Evolutionary conservation across 2,329 filamentous ascomycete genomes (phyloP).

Genomic region (Ophiosphaerella herpotricha): DNA sequence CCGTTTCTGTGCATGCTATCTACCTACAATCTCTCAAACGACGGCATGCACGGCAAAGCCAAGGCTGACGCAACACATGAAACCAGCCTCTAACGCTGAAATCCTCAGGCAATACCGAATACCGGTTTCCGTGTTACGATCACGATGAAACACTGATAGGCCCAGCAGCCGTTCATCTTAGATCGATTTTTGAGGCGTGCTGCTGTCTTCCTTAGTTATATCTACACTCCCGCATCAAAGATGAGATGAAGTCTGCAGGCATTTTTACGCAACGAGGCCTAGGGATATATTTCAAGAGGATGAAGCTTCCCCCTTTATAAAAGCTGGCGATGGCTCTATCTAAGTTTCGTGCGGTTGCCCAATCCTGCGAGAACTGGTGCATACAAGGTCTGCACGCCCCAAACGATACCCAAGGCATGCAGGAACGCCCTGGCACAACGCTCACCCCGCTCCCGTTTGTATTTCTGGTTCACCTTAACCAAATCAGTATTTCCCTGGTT

Average conservation of each 20-base stretch:
- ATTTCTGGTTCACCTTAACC: not conserved
- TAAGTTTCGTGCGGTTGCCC: too few species aligned
- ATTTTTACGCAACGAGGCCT: too few species aligned
- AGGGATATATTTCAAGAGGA: too few species aligned
- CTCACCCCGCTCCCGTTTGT: not conserved
- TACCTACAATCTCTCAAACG: too few species aligned
- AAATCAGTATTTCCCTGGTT: not conserved
- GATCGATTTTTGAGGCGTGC: not conserved
- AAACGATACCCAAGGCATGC: constrained; percentile 1
- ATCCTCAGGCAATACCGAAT: constrained; percentile 10
- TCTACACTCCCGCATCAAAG: too few species aligned
- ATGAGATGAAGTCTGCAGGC: too few species aligned
- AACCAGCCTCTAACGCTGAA: constrained; percentile 18
- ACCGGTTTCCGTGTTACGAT: not conserved
- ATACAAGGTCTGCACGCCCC: not conserved
- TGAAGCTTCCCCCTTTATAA: too few species aligned
- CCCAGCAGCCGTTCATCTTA: not conserved
- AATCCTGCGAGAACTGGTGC: not conserved
- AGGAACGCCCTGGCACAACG: not conserved
- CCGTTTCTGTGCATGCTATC: not conserved
- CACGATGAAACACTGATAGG: constrained; percentile 1
- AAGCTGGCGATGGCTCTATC: too few species aligned
- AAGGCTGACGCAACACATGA: constrained; percentile 14
- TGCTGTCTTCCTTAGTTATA: too few species aligned
- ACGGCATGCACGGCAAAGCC: constrained; percentile 3